Conservation (phyloP, 2,329 filamentous ascomycete genomes). For the Anthostomella pinea region DNA sequence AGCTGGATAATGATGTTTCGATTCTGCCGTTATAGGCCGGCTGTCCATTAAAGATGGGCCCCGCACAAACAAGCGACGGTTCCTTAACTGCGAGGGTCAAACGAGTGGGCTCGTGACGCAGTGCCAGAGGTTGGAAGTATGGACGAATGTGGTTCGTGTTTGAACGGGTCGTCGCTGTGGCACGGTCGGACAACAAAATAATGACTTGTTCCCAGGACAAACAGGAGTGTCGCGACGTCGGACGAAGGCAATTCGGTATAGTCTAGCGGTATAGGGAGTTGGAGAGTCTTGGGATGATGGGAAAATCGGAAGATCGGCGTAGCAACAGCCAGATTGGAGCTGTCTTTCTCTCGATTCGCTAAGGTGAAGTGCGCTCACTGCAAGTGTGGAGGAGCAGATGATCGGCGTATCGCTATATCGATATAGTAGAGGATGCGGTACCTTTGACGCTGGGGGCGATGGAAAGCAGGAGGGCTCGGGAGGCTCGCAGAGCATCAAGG, state of each 20-base stretch:
- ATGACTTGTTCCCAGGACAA: too few species aligned
- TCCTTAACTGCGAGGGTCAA: conserved; percentile 17
- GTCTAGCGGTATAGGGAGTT: conserved; percentile 12
- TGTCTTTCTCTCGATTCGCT: conserved; percentile 2
- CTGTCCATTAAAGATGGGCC: conserved; percentile 48
- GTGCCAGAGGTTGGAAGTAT: conserved; percentile 4
- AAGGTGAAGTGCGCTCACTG: background rate
- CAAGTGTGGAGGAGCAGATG: conserved; percentile 6
- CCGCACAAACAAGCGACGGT: conserved; percentile 26
- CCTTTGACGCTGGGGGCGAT: conserved; percentile 18
- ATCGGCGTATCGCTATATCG: too few species aligned
- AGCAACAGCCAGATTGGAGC: conserved; percentile 12
- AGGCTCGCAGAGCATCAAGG: conserved; percentile 14
- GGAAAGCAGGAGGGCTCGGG: conserved; percentile 4
- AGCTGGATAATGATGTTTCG: conserved; percentile 45
- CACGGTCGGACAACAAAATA: too few species aligned
- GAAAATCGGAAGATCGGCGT: conserved; percentile 6
- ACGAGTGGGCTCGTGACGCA: conserved; percentile 21
- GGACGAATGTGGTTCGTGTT: conserved; percentile 2
- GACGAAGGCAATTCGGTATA: background rate
- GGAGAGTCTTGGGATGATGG: too few species aligned
- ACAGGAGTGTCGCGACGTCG: too few species aligned
- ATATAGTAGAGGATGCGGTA: conserved; percentile 24
- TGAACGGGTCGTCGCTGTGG: conserved; percentile 1
- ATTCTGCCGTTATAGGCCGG: conserved; percentile 47